Base-by-base conservation (phyloP, 495 filamentous ascomycete species). In the Penicillium silybi region DNA sequence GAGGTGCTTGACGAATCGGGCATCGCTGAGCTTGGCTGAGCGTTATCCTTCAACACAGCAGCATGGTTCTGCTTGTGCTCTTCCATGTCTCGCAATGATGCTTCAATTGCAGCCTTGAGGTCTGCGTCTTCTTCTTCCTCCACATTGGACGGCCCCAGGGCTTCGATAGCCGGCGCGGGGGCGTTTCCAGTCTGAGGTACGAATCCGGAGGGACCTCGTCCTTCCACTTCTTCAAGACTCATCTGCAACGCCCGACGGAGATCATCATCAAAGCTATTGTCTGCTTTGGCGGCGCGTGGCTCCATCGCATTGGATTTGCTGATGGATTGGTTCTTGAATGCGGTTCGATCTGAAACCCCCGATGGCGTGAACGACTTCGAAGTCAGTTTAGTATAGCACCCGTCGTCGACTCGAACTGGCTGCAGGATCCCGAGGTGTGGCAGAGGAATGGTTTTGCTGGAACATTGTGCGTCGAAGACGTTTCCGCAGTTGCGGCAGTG, bases 401-500 rank as follows among this genome's bases (percentile, higher is more conserved):
- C 93, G 70, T 97, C 93, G 58, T 96, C 93, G n/a, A 98, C 95
- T 48, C 93, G 81, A 6, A 97, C 93, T 8, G 95, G 79, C 63
- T 93, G 86, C 48, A 90, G 65, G 48, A 98, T 97, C 55, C 93
- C 93, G 11, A 98, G 80, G 64, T 96, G 92, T 13, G 93, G 95
- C 9, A 98, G 71, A 8, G 93, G 87, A 37, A 97, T 76, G 8
- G 80, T 82, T 70, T 97, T 97, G 73, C 84, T 85, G 16, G 91
- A 96, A 59, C 93, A 98, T 58, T 91, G 82, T 47, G 88, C 88
- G 62, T 95, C 92, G 65, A 97, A 98, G 47, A 95, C 93, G 65
- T 92, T 96, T 19, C 93, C 93, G 61, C 93, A 98, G 63, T 98
- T 98, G 40, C 93, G 83, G 60, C 93, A 98, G 67, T 98, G 93